A percentile compares a stretch with the other conserved stretches of the same genome.
Evolutionary conservation across 345 rosid species (phyloP).

Genomic region (Eutrema japonicum): DNA sequence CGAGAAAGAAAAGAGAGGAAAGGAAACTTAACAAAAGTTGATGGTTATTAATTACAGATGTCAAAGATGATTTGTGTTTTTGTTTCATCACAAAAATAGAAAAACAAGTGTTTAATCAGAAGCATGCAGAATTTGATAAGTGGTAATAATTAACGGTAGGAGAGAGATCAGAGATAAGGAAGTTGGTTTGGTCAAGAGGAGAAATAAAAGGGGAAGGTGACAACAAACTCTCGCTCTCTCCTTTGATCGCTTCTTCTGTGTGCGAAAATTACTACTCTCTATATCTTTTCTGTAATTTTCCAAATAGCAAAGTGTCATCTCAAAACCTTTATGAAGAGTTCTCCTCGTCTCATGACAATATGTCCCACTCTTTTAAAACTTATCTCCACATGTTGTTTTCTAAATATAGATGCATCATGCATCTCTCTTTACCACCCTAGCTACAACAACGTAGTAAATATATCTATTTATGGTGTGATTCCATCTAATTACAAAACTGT

Average conservation of each 20-base stretch:
- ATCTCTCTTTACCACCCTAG: background rate
- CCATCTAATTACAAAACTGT: background rate
- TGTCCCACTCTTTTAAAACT: background rate
- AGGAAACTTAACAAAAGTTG: background rate
- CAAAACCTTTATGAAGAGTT: background rate
- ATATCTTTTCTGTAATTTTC: background rate
- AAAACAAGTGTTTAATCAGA: conserved; percentile 14
- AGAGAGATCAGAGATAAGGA: background rate
- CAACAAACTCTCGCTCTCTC: background rate
- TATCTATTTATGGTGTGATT: background rate
- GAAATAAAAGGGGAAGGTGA: conserved; percentile 37
- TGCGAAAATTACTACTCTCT: background rate
- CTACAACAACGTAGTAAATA: background rate
- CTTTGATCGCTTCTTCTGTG: conserved; percentile 34
- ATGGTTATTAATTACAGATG: conserved; percentile 17
- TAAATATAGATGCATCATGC: conserved; percentile 7
- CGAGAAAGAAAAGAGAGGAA: background rate
- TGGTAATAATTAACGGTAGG: conserved; percentile 20
- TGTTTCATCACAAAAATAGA: conserved; percentile 29
- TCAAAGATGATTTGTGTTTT: conserved; percentile 7
- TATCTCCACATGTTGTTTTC: background rate
- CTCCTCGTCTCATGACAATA: too few species aligned
- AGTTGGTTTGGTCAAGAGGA: conserved; percentile 38
- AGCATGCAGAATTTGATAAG: conserved; percentile 25
- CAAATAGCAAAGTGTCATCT: background rate